Conservation (phyloP, 2,329 filamentous ascomycete species). For the Ophiostoma tasmaniense region DNA sequence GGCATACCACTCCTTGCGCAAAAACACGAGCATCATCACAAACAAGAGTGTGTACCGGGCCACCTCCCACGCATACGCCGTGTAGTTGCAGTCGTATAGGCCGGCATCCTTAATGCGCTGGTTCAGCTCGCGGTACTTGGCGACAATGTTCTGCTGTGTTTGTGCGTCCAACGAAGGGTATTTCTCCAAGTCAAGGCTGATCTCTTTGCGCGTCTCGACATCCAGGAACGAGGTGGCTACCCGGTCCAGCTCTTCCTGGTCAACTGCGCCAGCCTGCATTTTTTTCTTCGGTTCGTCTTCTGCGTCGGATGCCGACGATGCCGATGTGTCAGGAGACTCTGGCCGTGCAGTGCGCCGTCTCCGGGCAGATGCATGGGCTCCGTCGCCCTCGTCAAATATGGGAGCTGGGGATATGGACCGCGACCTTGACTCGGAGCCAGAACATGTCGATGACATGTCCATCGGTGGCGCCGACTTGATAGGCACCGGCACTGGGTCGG, state of each 20-base stretch:
- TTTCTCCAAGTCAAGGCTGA: constrained; percentile 65
- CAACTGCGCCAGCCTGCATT: not conserved
- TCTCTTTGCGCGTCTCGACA: constrained; percentile 62
- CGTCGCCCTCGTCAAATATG: constrained; percentile 37
- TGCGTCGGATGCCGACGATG: not conserved
- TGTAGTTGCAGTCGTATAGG: constrained; percentile 78
- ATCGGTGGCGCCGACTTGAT: not conserved
- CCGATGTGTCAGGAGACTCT: not conserved
- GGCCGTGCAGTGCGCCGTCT: not conserved
- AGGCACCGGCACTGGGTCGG: constrained; percentile 35
- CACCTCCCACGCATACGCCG: constrained; percentile 66
- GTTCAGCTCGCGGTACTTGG: constrained; percentile 74
- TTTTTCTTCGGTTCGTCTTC: not conserved
- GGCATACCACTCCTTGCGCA: constrained; percentile 58
- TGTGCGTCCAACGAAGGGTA: constrained; percentile 69
- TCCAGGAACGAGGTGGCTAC: constrained; percentile 56
- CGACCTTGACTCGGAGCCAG: constrained; percentile 19
- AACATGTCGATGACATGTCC: constrained; percentile 21
- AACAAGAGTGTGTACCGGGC: constrained; percentile 65
- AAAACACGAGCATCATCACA: constrained; percentile 49
- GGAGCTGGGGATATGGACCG: constrained; percentile 37
- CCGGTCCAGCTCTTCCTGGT: not conserved
- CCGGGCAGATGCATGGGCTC: constrained; percentile 25
- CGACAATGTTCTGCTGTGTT: constrained; percentile 67
- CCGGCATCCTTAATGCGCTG: constrained; percentile 63